phyloP scores from a whole-genome alignment of 176 grass and related monocot species.

The Zizania latifolia region DNA sequence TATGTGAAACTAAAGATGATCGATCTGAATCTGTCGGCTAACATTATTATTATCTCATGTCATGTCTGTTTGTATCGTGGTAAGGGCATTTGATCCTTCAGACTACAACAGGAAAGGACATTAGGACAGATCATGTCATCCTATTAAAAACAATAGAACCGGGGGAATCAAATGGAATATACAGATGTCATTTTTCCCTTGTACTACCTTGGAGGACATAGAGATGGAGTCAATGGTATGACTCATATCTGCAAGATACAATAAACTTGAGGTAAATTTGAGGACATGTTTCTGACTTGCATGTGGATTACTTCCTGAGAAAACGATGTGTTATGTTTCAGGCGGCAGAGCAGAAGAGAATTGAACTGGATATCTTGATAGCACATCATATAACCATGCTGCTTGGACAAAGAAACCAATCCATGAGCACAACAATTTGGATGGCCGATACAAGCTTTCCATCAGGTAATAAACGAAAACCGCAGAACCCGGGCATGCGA shows the following conservation, averaged over 20 bases:
- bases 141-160: background rate
- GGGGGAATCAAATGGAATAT: constrained; percentile 23
- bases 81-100: background rate
- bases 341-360: too few species aligned
- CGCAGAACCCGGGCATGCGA: too few species aligned
- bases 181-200: background rate
- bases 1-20: background rate
- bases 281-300: background rate
- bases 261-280: background rate
- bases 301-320: background rate
- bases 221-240: background rate
- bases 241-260: background rate
- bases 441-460: background rate
- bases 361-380: background rate
- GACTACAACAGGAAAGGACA: constrained; percentile 9
- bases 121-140: background rate
- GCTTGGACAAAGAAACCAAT: too few species aligned
- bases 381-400: too few species aligned
- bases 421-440: background rate
- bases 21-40: background rate
- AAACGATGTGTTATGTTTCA: too few species aligned
- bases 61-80: background rate
- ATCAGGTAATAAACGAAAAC: background rate
- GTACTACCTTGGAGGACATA: background rate
- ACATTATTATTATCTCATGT: background rate